A percentile compares a stretch with the other conserved stretches of the same genome.
phyloP scores from a whole-genome alignment of 2,329 filamentous ascomycete species.

The Aspergillus floridensis region DNA sequence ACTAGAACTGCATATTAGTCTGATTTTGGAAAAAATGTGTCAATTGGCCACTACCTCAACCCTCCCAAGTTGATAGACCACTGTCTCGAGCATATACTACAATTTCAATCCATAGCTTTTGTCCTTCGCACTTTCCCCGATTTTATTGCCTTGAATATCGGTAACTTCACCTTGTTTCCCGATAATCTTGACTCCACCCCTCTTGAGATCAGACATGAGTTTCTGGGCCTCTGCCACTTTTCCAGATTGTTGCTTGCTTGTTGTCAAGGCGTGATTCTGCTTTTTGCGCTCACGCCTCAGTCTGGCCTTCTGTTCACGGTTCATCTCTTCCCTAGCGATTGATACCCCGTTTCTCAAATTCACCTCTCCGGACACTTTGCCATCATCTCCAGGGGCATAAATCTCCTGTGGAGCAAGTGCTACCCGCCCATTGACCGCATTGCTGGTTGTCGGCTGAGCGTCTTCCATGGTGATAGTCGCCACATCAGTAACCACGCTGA shows the following conservation, averaged over 20 bases:
- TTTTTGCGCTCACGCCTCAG: slow-evolving; percentile 80
- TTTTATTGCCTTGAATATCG: slow-evolving; percentile 78
- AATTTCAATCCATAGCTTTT: slow-evolving; percentile 37
- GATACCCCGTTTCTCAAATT: slow-evolving; percentile 75
- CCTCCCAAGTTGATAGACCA: neutral
- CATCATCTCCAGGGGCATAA: slow-evolving; percentile 74
- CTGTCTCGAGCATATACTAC: slow-evolving; percentile 18
- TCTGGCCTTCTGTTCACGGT: slow-evolving; percentile 76
- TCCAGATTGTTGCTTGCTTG: slow-evolving; percentile 45
- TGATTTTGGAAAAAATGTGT: neutral
- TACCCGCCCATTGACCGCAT: slow-evolving; percentile 56
- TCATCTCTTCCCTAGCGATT: slow-evolving; percentile 80
- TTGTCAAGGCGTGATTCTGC: slow-evolving; percentile 60
- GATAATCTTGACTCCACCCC: slow-evolving; percentile 87
- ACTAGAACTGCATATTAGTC: neutral
- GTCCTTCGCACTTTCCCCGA: slow-evolving; percentile 36
- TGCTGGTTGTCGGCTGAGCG: slow-evolving; percentile 78
- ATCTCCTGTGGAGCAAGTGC: slow-evolving; percentile 92
- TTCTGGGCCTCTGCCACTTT: slow-evolving; percentile 48
- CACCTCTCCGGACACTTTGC: slow-evolving; percentile 64
- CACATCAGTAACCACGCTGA: slow-evolving; percentile 85
- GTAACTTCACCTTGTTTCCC: slow-evolving; percentile 83
- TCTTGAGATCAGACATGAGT: slow-evolving; percentile 68
- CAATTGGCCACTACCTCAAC: neutral
- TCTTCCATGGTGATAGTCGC: slow-evolving; percentile 95